Evolutionary conservation across 73 alveolate genomes (phyloP), one percentile per base, ranked within the genome.

Genomic region (Paramecium biaurelia): DNA sequence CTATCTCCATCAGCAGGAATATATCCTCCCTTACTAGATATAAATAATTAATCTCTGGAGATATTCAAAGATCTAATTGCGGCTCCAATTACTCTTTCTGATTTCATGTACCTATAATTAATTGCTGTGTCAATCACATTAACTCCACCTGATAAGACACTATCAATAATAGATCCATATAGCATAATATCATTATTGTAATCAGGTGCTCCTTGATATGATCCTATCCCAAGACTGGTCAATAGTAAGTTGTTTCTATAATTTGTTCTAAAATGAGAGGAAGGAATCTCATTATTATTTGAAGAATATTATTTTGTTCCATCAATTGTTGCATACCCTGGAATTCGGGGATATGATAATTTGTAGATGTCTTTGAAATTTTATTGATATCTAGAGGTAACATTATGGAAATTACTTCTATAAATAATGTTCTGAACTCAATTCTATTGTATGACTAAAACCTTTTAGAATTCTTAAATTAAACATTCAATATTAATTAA

Each of bases 131-230:
- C 99, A 18, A 97, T 92, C 11, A 92, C 96, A 85, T 97, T 97
- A 2, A 97, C 85, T 37, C 98, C 97, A 12, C 99, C 98, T 76
- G 97, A 92, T 53, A 57, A 20, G 11, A 97, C 95, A 38, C 94
- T 30, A 15, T 84, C 87, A 63, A 94, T 93, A 21, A 93, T 74
- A 14, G 98, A 97, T 35, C 96, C 93, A 76, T 92, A 93, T 56
- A 96, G 93, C 57, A 92, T 93, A 26, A 76, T 92, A 92, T 97
- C 99, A 30, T 97, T 93, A 23, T 68, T 67, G 30, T 92, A 95
- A 85, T 97, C 99, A 8, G 99, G 99, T 7, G 98, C 96, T 12
- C 99, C 99, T 35, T 93, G 84, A 92, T 96, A 97, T 5, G 98
- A 90, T 18, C 99, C 99, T 20, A 96, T 76, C 4, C 99, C 99